These are phyloP conservation scores for Trypanosoma platydactyli DNA, from an alignment of 208 protist species.

Conservation along the genomic window DNA sequence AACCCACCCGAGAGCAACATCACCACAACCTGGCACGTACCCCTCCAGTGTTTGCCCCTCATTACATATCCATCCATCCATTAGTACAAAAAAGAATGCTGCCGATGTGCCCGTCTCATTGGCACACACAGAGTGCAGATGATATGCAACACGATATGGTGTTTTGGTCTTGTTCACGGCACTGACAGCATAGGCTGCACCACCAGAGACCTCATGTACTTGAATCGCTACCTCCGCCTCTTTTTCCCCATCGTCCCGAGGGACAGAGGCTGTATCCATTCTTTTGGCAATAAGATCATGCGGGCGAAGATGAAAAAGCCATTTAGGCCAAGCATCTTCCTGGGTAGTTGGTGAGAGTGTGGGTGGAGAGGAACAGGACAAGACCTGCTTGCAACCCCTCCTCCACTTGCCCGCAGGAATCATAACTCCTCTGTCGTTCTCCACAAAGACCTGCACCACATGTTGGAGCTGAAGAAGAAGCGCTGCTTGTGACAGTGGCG, in stretches of 20 bases:
- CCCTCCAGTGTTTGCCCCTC: not conserved
- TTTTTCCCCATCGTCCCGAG: not conserved
- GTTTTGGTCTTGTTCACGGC: conserved; percentile 8
- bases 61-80: conserved; percentile 5
- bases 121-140: not conserved
- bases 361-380: not conserved
- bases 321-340: not conserved
- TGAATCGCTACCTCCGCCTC: not conserved
- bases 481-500: not conserved
- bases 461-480: conserved; percentile 2
- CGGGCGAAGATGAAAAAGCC: not conserved
- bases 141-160: conserved; percentile 1
- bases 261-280: not conserved
- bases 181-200: conserved; percentile 7
- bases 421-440: conserved; percentile 13
- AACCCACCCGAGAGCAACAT: conserved; percentile 12
- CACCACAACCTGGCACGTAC: conserved; percentile 11
- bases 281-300: not conserved
- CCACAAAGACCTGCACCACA: conserved; percentile 6
- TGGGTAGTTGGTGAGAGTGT: conserved; percentile 1
- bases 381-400: not conserved
- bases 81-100: conserved; percentile 12
- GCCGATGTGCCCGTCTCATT: not conserved
- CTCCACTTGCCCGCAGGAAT: conserved; percentile 5
- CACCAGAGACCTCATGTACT: conserved; percentile 6